Percentiles rank a stretch among this genome's conserved stretches.
Evolutionary conservation across 495 filamentous ascomycete genomes (phyloP).

Genomic region (Aspergillus panamensis): DNA sequence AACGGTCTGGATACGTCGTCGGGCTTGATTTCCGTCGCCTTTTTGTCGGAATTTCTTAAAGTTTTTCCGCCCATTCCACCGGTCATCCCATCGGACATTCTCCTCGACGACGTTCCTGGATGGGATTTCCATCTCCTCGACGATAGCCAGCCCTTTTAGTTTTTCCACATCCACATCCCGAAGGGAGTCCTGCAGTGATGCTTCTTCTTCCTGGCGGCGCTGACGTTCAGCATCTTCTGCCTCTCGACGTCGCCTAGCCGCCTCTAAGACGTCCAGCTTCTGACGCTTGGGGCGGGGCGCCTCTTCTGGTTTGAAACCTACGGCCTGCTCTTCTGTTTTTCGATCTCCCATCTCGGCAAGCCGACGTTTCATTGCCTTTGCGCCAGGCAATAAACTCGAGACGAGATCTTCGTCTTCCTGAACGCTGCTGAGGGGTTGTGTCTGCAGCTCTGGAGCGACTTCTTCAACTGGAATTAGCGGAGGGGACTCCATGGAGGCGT

Average conservation of each 20-base stretch:
- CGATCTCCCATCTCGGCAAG: slow-evolving; percentile 31
- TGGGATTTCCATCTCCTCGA: slow-evolving; percentile 74
- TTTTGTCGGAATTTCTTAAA: slow-evolving; percentile 86
- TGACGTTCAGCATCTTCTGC: slow-evolving; percentile 50
- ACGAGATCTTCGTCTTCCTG: slow-evolving; percentile 54
- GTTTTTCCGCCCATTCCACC: slow-evolving; percentile 94
- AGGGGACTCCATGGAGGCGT: slow-evolving; percentile 12
- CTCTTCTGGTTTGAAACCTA: slow-evolving; percentile 21
- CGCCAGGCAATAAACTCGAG: slow-evolving; percentile 64
- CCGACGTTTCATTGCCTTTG: slow-evolving; percentile 68
- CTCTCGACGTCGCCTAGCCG: slow-evolving; percentile 64
- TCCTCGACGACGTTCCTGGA: slow-evolving; percentile 26
- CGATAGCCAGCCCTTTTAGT: slow-evolving; percentile 71
- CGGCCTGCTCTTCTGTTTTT: slow-evolving; percentile 9
- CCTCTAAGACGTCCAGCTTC: slow-evolving; percentile 68
- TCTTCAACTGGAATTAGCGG: slow-evolving; percentile 29
- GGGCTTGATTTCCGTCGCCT: slow-evolving; percentile 43
- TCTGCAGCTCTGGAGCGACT: slow-evolving; percentile 12
- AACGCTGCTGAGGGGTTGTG: slow-evolving; percentile 12
- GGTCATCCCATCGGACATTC: slow-evolving; percentile 70
- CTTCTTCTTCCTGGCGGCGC: slow-evolving; percentile 49
- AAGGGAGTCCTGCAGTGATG: slow-evolving; percentile 47
- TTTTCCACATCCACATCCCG: slow-evolving; percentile 63
- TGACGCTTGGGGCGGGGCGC: slow-evolving; percentile 41
- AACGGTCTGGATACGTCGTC: slow-evolving; percentile 51